Base-by-base conservation (phyloP, 148 eudicot genomes). In the Heliamphora exappendiculata region DNA sequence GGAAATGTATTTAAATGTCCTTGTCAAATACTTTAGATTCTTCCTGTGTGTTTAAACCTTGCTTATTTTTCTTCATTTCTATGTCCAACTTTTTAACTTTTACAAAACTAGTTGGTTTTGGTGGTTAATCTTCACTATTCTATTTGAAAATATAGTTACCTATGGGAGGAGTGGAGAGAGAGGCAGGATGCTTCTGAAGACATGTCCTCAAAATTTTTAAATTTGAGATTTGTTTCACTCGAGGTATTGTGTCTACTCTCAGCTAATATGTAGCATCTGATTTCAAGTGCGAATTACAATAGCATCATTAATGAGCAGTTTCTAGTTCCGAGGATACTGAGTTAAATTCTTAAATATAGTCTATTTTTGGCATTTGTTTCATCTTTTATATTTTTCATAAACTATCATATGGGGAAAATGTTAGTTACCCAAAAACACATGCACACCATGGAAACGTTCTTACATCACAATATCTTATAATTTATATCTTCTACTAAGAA, bases 151-250 rank as follows among this genome's bases (percentile, higher is more conserved):
- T 76, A 53, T 91, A 95, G 99, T 82, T 95, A 95, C 74, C 78
- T 95, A 63, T 88, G 87, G 83, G 99, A 93, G 85, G 99, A 95
- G 84, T 95, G 99, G 99, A 95, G 86, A 80, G 97, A 89, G 81
- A 91, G 87, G 87, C 85, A 89, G 81, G 98, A 79, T 51, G 49
- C 89, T 54, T 75, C 79, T 68, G 97, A 89, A 76, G 97, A 89
- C 76, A 66, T 85, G 45, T 78, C 84, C 69, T 31, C 81, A 59
- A 88, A 82, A 62, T 88, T 91, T 79, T 71, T 79, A 31, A 93
- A 87, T 72, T 63, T 93, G 42, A 86, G 95, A 68, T 93, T 89
- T 73, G 80, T 93, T 50, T 84, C 92, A 49, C 92, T 89, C 70
- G 98, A 91, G 95, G 97, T 93, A 90, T 60, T n/a, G 47, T 72